A percentile compares a stretch with the other conserved stretches of the same genome.
Evolutionary conservation across 495 filamentous ascomycete species (phyloP).

Genomic region (Podospora didyma): DNA sequence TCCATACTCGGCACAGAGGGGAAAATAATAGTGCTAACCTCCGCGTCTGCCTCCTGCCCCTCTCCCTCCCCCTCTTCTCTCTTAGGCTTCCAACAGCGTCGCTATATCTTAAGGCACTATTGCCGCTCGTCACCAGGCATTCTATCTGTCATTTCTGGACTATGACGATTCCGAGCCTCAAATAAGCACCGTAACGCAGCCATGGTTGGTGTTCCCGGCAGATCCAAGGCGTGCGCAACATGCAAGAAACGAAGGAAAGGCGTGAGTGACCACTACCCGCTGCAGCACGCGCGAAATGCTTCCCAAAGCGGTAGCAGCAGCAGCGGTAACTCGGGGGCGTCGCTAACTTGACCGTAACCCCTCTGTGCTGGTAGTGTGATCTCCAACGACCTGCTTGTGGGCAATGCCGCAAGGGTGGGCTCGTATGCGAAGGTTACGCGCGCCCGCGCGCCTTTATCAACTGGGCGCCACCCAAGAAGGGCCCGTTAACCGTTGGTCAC

Average conservation of each 20-base stretch:
- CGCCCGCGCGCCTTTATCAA: background rate
- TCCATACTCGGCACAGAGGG: background rate
- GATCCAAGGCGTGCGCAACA: constrained; percentile 1
- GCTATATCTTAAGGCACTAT: constrained; percentile 3
- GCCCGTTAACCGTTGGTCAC: background rate
- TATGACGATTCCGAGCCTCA: background rate
- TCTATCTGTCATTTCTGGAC: background rate
- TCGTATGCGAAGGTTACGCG: constrained; percentile 1
- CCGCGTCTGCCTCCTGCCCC: background rate
- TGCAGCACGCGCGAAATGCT: constrained; percentile 1
- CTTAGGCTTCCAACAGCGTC: constrained; percentile 1
- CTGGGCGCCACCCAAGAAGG: background rate
- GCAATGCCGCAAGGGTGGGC: background rate
- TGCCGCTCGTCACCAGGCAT: constrained; percentile 1
- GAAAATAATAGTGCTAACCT: constrained; percentile 1
- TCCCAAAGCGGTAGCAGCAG: background rate
- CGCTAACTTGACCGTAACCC: background rate
- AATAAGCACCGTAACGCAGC: constrained; percentile 1
- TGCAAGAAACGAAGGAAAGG: constrained; percentile 3
- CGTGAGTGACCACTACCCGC: constrained; percentile 1
- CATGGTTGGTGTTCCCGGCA: constrained; percentile 1
- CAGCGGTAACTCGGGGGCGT: background rate
- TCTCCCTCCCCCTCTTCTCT: constrained; percentile 1
- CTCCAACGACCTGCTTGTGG: background rate
- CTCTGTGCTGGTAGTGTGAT: background rate